Evolutionary conservation across 2,329 filamentous ascomycete species (phyloP).

Genomic region (Hymenoscyphus fructigenus): DNA sequence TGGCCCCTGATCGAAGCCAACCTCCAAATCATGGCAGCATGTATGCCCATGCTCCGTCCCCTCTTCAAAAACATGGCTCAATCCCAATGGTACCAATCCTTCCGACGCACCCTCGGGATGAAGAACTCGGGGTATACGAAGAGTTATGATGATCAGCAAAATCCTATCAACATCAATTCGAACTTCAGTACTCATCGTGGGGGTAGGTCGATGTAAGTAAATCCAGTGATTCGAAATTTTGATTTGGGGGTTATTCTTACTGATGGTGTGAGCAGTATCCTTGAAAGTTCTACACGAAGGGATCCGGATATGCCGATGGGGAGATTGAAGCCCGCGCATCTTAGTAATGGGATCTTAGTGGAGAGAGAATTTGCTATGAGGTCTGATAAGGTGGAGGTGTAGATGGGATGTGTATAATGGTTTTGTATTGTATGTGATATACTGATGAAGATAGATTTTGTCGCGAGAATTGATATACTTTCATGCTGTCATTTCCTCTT

Average conservation of each 20-base stretch:
- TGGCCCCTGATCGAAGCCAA: conserved; percentile 45
- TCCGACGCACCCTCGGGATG: neutral
- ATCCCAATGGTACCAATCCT: neutral
- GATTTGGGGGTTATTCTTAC: neutral
- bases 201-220: neutral
- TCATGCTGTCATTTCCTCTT: no score
- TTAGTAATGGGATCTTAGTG: neutral
- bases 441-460: no score
- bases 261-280: neutral
- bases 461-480: no score
- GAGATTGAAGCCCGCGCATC: neutral
- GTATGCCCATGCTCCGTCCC: conserved; percentile 42
- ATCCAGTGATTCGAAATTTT: neutral
- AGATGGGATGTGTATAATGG: neutral
- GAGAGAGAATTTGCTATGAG: neutral
- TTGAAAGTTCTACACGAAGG: neutral
- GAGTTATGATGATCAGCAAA: neutral
- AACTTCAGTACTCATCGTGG: neutral
- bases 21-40: conserved; percentile 43
- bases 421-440: neutral
- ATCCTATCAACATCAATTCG: neutral
- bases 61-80: conserved; percentile 26
- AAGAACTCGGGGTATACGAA: neutral
- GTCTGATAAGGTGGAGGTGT: neutral
- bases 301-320: neutral